phyloP scores from a whole-genome alignment of 495 filamentous ascomycete species.

The Penicillium pulvis region DNA sequence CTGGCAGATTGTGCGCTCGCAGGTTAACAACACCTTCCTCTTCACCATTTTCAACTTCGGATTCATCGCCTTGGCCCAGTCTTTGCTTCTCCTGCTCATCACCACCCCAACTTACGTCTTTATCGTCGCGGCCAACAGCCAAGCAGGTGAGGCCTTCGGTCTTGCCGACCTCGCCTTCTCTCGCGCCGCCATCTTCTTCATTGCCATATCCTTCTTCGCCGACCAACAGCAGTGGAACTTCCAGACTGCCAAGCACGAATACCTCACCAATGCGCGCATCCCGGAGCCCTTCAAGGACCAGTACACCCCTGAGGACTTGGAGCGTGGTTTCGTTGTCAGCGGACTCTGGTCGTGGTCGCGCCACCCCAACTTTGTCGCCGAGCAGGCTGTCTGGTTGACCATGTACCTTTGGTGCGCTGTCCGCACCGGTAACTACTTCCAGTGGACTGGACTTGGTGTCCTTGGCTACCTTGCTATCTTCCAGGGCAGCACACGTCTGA shows the following conservation, averaged over 20 bases:
- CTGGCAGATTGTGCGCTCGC: constrained; percentile 63
- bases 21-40: constrained; percentile 52
- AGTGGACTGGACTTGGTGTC: constrained; percentile 78
- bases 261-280: constrained; percentile 70
- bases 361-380: constrained; percentile 93
- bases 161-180: constrained; percentile 69
- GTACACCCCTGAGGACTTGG: constrained; percentile 70
- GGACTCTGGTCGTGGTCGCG: constrained; percentile 86
- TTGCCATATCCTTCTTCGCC: constrained; percentile 76
- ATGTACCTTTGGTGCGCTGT: constrained; percentile 87
- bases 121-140: constrained; percentile 56
- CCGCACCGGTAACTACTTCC: constrained; percentile 65
- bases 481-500: constrained; percentile 84
- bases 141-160: constrained; percentile 43
- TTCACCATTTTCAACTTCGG: constrained; percentile 84
- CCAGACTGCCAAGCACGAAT: constrained; percentile 77
- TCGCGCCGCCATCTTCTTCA: constrained; percentile 64
- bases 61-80: constrained; percentile 88
- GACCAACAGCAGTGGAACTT: constrained; percentile 95
- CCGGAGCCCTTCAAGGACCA: constrained; percentile 48
- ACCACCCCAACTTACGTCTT: constrained; percentile 83
- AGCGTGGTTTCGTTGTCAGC: constrained; percentile 84
- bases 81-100: constrained; percentile 64
- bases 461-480: constrained; percentile 75
- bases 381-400: constrained; percentile 87